A percentile compares a stretch with the other conserved stretches of the same genome.
Conservation (phyloP, 345 rosid genomes). For the Populus pruinosa region DNA sequence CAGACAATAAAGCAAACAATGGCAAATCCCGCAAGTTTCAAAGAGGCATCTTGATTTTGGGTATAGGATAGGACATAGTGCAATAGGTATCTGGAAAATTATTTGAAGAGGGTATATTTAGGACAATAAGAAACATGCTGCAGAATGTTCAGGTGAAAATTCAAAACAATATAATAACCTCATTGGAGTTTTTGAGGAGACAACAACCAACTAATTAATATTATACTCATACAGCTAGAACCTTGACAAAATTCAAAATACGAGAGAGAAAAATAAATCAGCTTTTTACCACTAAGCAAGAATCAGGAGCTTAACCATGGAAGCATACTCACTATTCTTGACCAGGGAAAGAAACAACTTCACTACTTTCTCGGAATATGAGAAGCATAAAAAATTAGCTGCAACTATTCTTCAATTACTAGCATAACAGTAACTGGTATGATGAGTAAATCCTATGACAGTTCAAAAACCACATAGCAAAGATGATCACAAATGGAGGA, state of each 20-base stretch:
- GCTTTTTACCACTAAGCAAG: not conserved
- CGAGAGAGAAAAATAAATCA: not conserved
- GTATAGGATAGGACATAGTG: slow-evolving; percentile 52
- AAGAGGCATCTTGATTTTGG: slow-evolving; percentile 29
- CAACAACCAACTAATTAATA: not conserved
- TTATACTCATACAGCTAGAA: not conserved
- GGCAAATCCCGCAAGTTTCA: slow-evolving; percentile 50
- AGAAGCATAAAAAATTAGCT: not conserved
- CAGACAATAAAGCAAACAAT: slow-evolving; percentile 63
- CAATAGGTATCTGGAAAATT: slow-evolving; percentile 59
- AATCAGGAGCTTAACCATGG: not conserved
- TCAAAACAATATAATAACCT: not conserved
- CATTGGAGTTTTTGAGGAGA: not conserved
- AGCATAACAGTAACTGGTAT: not conserved
- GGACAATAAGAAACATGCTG: not conserved
- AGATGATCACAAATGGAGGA: slow-evolving; percentile 9
- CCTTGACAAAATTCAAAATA: not conserved
- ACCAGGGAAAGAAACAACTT: not conserved
- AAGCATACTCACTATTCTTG: not conserved
- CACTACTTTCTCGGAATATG: not conserved
- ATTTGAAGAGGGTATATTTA: not conserved
- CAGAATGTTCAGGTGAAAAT: not conserved
- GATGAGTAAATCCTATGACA: not conserved
- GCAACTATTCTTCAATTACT: not conserved
- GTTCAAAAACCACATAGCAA: not conserved